Base-by-base conservation (phyloP, 371 early-diverging fungal species). In the Mortierella sp. region DNA sequence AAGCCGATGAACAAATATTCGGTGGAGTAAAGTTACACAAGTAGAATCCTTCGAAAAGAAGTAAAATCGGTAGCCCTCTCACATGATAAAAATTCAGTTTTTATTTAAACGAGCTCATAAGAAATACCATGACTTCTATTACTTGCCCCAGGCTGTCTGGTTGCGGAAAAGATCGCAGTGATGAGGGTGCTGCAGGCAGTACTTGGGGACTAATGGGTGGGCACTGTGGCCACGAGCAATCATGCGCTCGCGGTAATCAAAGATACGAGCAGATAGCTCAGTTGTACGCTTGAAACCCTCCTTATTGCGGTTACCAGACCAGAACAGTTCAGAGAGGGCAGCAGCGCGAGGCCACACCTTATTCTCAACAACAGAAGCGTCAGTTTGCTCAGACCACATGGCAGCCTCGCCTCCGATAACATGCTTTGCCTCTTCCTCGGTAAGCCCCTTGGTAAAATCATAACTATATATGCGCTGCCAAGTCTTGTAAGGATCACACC, bases 401-500 rank as follows among this genome's bases (percentile, higher is more conserved):
- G 91, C 88, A 23, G 87, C 93, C 64, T 91, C 91, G 10, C 84
- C 87, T 53, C 88, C 89, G n/a, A 87, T 28, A 19, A 89, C 76
- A n/a, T 82, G 82, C 66, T 83, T 72, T 49, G 86, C 84, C 45
- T 85, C 84, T 8, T 86, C 71, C 4, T 83, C 83, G 6, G 86
- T 86, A 64, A 93, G 73, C 22, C 86, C 89, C 35, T 86, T 80
- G 10, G 86, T 85, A 61, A 89, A 86, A 59, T 94, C 93, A 72
- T 87, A 95, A 49, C 85, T 81, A 73, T 95, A 95, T 15, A 94
- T 90, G 54, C 89, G 89, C 85, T 93, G 93, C 94, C 94, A 94
- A 31, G 89, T 86, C 88, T 95, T 95, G 87, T 86, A 93, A 22
- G 94, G 94, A 59, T 86, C 88, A 70, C 95, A 94, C 93, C 94